These are phyloP conservation scores for Grifola frondosa DNA, from an alignment of 1,284 basidiomycete species.

Conservation along the genomic window DNA sequence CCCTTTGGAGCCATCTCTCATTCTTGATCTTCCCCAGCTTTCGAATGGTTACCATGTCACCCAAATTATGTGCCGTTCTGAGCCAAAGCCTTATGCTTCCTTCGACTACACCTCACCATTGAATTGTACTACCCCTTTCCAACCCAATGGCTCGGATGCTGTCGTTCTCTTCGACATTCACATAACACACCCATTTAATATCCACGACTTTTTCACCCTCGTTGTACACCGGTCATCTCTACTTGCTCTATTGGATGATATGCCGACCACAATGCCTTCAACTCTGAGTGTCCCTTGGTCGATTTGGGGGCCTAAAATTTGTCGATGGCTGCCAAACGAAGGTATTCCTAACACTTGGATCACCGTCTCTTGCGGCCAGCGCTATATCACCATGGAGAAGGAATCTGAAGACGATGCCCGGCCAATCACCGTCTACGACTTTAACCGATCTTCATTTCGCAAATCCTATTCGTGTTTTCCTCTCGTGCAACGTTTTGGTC, in stretches of 20 bases:
- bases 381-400: conserved; percentile 22
- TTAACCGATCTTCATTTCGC: too few species aligned
- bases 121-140: conserved; percentile 20
- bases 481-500: neutral
- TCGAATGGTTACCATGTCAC: conserved; percentile 7
- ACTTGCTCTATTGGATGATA: conserved; percentile 11
- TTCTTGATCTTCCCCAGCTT: conserved; percentile 18
- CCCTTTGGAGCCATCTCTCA: conserved; percentile 12
- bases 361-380: conserved; percentile 27
- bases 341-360: conserved; percentile 25
- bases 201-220: conserved; percentile 22
- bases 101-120: too few species aligned
- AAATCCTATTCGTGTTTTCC: too few species aligned
- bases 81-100: conserved; percentile 19
- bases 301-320: conserved; percentile 20
- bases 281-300: conserved; percentile 15
- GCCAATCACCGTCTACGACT: conserved; percentile 24
- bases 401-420: conserved; percentile 14
- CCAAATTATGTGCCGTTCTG: conserved; percentile 23
- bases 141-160: conserved; percentile 16
- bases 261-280: too few species aligned
- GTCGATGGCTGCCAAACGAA: conserved; percentile 21
- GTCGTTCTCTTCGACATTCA: conserved; percentile 27
- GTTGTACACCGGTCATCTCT: conserved; percentile 23
- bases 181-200: conserved; percentile 16